Evolutionary conservation across 306 rosid species (phyloP).

Genomic region (Pterocarpus santalinus): DNA sequence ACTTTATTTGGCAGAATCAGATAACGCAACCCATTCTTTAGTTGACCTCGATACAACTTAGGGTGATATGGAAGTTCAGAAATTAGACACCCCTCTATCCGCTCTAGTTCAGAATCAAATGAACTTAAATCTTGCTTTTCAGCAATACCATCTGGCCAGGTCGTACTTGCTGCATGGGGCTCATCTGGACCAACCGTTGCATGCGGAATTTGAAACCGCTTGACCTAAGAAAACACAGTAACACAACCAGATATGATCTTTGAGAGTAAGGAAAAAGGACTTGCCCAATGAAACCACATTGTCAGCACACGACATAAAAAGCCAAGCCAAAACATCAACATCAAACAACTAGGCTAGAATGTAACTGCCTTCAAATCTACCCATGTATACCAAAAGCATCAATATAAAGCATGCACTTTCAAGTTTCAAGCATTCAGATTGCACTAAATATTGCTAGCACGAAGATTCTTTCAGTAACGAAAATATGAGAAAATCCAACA

Average conservation of each 20-base stretch:
- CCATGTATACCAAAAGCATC: constrained; percentile 21
- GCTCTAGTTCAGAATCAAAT: constrained; percentile 64
- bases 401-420: not conserved
- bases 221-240: constrained; percentile 49
- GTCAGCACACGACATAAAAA: constrained; percentile 18
- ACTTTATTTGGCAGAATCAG: constrained; percentile 91
- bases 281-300: constrained; percentile 21
- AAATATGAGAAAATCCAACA: constrained; percentile 20
- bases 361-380: constrained; percentile 27
- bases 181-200: constrained; percentile 96
- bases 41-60: constrained; percentile 82
- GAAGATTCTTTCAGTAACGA: not conserved
- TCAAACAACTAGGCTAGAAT: constrained; percentile 10
- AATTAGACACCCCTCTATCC: constrained; percentile 67
- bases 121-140: constrained; percentile 74
- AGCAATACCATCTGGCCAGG: constrained; percentile 81
- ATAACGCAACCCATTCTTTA: constrained; percentile 87
- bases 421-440: constrained; percentile 1
- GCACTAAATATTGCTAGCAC: constrained; percentile 14
- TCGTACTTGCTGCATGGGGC: constrained; percentile 91
- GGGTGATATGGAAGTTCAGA: constrained; percentile 90
- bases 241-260: constrained; percentile 20
- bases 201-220: constrained; percentile 55
- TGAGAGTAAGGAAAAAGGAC: constrained; percentile 1
- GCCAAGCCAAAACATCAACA: constrained; percentile 18